A percentile compares a stretch with the other conserved stretches of the same genome.
phyloP scores from a whole-genome alignment of 1,284 basidiomycete species.

The Cryptococcus sp. region DNA sequence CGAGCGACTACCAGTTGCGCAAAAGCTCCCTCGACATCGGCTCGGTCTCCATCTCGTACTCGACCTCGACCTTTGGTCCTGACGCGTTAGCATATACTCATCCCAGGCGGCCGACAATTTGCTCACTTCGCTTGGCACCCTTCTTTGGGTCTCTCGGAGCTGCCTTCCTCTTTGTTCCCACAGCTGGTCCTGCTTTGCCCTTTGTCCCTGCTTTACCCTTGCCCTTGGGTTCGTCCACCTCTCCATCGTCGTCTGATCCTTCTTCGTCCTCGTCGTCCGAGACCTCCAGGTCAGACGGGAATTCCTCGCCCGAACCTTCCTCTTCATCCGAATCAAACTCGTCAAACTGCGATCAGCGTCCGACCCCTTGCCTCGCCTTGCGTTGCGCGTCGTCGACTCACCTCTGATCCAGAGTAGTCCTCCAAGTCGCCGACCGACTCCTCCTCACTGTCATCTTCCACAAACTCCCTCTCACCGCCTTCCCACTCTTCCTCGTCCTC shows the following conservation, averaged over 20 bases:
- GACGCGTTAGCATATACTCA: constrained; percentile 1
- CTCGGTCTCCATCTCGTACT: constrained; percentile 90
- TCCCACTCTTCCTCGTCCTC: constrained; percentile 46
- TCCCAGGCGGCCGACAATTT: background rate
- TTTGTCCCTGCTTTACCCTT: constrained; percentile 50
- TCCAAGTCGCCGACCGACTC: constrained; percentile 56
- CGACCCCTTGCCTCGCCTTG: background rate
- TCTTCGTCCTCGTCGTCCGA: constrained; percentile 41
- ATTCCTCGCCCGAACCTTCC: constrained; percentile 29
- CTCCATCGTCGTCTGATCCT: constrained; percentile 41
- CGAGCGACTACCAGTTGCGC: constrained; percentile 44
- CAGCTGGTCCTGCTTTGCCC: constrained; percentile 15
- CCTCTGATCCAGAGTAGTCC: constrained; percentile 51
- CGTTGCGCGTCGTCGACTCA: constrained; percentile 17
- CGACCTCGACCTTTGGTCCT: constrained; percentile 79
- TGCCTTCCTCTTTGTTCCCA: constrained; percentile 42
- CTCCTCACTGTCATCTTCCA: constrained; percentile 63
- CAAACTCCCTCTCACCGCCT: constrained; percentile 63
- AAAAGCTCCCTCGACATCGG: constrained; percentile 51
- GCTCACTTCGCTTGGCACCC: constrained; percentile 49
- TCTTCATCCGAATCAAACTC: constrained; percentile 43
- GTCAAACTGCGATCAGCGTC: constrained; percentile 29
- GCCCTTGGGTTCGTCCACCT: constrained; percentile 43
- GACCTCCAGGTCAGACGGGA: constrained; percentile 44
- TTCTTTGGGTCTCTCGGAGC: constrained; percentile 50